Conservation (phyloP, 2,329 filamentous ascomycete genomes). For the Colletotrichum spinosum region DNA sequence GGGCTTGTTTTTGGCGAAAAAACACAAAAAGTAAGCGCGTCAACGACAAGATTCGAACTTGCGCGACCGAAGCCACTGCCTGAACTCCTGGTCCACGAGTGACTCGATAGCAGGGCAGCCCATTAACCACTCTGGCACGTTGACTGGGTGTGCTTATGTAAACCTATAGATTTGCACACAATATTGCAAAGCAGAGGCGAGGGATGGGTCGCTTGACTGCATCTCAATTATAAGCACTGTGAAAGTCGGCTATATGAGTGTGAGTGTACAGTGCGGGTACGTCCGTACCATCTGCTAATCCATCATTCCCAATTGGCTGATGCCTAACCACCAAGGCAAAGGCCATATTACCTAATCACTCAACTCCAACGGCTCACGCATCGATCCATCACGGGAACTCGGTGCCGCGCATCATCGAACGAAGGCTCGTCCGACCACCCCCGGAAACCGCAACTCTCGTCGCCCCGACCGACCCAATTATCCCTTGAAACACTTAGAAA, state of each 20-base stretch:
- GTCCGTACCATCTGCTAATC: neutral
- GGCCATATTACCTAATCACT: slow-evolving; percentile 17
- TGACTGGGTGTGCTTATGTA: slow-evolving; percentile 31
- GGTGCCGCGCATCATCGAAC: slow-evolving; percentile 14
- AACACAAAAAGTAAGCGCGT: slow-evolving; percentile 6
- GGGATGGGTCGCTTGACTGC: no score
- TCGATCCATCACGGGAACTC: slow-evolving; percentile 14
- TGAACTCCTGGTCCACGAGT: neutral
- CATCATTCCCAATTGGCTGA: neutral
- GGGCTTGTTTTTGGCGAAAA: neutral
- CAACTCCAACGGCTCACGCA: slow-evolving; percentile 17
- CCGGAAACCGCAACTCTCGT: slow-evolving; percentile 12
- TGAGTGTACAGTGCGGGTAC: neutral
- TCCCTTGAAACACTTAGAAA: neutral
- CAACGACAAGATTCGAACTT: slow-evolving; percentile 38
- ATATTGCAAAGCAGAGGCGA: no score
- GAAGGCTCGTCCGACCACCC: neutral
- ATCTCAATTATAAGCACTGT: neutral
- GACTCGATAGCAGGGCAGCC: slow-evolving; percentile 34
- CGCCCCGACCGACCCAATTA: slow-evolving; percentile 10
- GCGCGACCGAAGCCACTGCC: slow-evolving; percentile 38
- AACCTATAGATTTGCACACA: rapidly evolving
- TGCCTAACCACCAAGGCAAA: slow-evolving; percentile 24
- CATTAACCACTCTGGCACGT: slow-evolving; percentile 39
- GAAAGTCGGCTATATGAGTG: neutral